Percentiles rank a stretch among this genome's conserved stretches.
phyloP scores from a whole-genome alignment of 495 filamentous ascomycete genomes.

The Tuber aestivum region DNA sequence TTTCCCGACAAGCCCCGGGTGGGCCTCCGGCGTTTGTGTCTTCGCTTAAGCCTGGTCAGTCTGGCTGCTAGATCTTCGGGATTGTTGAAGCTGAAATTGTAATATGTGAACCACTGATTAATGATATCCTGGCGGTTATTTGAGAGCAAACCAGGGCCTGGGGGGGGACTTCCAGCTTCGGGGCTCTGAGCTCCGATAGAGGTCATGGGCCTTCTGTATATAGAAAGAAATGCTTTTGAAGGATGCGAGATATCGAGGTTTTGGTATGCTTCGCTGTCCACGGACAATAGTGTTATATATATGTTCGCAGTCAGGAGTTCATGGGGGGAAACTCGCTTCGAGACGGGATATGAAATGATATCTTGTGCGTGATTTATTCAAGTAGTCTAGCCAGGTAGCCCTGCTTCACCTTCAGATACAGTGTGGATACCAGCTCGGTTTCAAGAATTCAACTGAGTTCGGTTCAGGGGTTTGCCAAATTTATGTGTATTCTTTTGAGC shows the following conservation, averaged over 20 bases:
- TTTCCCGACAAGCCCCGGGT: not conserved
- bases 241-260: not conserved
- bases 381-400: not conserved
- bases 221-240: not conserved
- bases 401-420: not conserved
- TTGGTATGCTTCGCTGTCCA: not conserved
- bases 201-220: not conserved
- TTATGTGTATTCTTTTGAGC: not conserved
- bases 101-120: not conserved
- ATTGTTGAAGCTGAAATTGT: not conserved
- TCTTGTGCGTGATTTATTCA: slow-evolving; percentile 1
- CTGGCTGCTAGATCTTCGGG: not conserved
- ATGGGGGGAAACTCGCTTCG: not conserved
- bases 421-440: not conserved
- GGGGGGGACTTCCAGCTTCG: too few relatives aligned
- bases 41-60: not conserved
- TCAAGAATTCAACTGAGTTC: not conserved
- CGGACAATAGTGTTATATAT: not conserved
- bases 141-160: not conserved
- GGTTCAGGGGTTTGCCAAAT: not conserved
- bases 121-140: not conserved
- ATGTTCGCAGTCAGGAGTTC: not conserved
- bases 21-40: not conserved
- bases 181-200: not conserved
- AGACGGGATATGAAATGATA: not conserved